Base-by-base conservation (phyloP, 2,329 filamentous ascomycete species). In the Chalara sp. region DNA sequence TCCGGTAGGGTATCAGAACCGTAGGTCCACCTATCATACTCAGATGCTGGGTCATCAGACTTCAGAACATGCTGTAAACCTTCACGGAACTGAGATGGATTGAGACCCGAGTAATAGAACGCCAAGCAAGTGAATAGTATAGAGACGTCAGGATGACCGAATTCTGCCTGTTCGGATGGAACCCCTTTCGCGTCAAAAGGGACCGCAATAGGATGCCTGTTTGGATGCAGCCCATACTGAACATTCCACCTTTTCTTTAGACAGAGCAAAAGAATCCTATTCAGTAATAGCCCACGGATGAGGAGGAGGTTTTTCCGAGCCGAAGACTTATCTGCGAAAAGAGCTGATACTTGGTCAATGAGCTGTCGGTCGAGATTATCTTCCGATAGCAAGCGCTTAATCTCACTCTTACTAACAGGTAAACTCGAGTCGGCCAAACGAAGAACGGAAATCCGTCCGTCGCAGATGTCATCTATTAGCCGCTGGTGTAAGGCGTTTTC, bases 171-270 rank as follows among this genome's bases (percentile, higher is more conserved):
- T 0, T 79, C 75, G 0, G 75, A 76, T 0, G 85, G 84, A 0
- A 75, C 70, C 2, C 84, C 85, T 51, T 89, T 87, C 0, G 81
- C 81, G 8, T 78, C 72, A 46, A 76, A 89, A 0, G 85, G 85
- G 0, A 89, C 85, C 0, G 84, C 83, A 5, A 86, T 75, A 0
- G 80, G 80, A 40, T 75, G 70, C 11, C 85, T 72, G 0, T 54
- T 44, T 0, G 76, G 73, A 55, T 82, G 74, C 0, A 84, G 65
- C 0, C 81, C 80, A 44, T 84, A 90, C 42, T 81, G 72, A 0
- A 83, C 78, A 47, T 77, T 76, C 78, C 77, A 82, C 2, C 78
- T 65, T 60, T 80, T 81, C 43, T 74, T 73, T 1, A 82, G 57
- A 0, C 66, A 66, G 1, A 61, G 49, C 3, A 63, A 60, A 0